Evolutionary conservation across 2,329 filamentous ascomycete species (phyloP), one percentile per base, ranked within the genome.

Genomic region (Fusarium albidum): DNA sequence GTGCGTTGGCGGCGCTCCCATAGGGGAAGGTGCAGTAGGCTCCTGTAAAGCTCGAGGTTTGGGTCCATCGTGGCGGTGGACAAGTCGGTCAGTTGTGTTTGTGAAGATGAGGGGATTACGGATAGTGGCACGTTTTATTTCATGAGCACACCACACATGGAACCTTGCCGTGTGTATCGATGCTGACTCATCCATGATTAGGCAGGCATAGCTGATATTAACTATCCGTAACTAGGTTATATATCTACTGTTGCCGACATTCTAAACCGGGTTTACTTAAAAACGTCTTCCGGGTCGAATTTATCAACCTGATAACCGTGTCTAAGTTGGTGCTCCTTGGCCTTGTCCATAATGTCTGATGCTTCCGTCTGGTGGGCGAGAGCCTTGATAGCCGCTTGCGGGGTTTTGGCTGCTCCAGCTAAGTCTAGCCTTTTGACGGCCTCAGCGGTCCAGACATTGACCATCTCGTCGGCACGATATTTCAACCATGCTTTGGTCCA

Each of bases 21-120:
- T 13, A 29, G 9, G 13, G 8, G 7, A 12, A 58, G 48, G 12
- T 57, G 21, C 14, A 57, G 32, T 38, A 52, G 12, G n/a, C 48
- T 49, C 21, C 27, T 52, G n/a, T 45, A 57, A n/a, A 52, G 21
- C 7, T 52, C 31, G 0, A 58, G 11, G 13, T 45, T 58, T 17
- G 21, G 17, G 34, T 58, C 52, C 47, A 57, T 58, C 25, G 12
- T 41, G 6, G 17, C 6, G 39, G 15, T 29, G n/a, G 37, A 44
- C n/a, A 48, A 28, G 25, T 45, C 42, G 33, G 12, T 38, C 21
- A 44, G 39, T 47, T 32, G 45, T 50, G 33, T 21, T 43, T 27
- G 26, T 37, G 31, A 52, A 17, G 33, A 17, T 17, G 33, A 35
- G 33, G 21, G 21, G 21, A n/a, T n/a, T n/a, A n/a, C n/a, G 21